phyloP scores from a whole-genome alignment of 345 rosid genomes.

The Luvunga scandens region DNA sequence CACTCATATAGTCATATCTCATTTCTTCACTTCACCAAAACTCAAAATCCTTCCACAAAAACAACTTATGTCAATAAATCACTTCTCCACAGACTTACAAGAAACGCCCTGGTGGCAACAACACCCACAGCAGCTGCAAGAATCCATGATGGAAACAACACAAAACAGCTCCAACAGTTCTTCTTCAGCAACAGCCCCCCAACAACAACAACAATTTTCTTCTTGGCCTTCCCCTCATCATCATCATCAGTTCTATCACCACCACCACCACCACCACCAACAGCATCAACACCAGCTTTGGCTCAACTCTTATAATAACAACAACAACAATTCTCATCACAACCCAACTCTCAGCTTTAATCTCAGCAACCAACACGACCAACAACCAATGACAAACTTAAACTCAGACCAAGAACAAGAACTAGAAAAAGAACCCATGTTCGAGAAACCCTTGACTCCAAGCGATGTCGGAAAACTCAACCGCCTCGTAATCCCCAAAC shows the following conservation, averaged over 20 bases:
- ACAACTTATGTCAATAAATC: slow-evolving; percentile 44
- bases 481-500: slow-evolving; percentile 87
- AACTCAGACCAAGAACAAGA: not conserved
- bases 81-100: slow-evolving; percentile 38
- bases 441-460: slow-evolving; percentile 82
- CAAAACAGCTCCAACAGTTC: not conserved
- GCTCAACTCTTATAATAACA: slow-evolving; percentile 4
- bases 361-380: slow-evolving; percentile 24
- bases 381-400: too few relatives aligned
- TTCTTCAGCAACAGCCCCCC: not conserved
- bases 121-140: slow-evolving; percentile 3
- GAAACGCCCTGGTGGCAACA: slow-evolving; percentile 43
- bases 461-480: slow-evolving; percentile 92
- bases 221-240: slow-evolving; percentile 10
- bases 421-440: slow-evolving; percentile 45
- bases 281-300: not conserved
- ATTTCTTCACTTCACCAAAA: not conserved
- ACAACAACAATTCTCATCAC: slow-evolving; percentile 3
- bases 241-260: not conserved
- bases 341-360: slow-evolving; percentile 19
- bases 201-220: slow-evolving; percentile 13
- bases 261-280: slow-evolving; percentile 2
- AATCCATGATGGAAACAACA: slow-evolving; percentile 30
- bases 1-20: not conserved
- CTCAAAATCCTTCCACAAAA: not conserved